Evolutionary conservation across 1,284 basidiomycete genomes (phyloP).

Genomic region (Somion occarium): DNA sequence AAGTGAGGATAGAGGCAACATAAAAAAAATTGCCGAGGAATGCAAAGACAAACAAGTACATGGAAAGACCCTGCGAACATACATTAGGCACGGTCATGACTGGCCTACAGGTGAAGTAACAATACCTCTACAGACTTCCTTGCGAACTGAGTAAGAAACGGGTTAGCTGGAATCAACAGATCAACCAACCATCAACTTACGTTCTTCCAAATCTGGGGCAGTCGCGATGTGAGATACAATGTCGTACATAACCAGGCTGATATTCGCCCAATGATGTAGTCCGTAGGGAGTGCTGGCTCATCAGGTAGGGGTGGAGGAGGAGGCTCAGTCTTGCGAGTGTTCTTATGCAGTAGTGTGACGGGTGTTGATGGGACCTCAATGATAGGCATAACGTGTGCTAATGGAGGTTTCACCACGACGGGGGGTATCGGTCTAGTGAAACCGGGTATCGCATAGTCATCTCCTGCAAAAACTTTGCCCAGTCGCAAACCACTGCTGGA

Average conservation of each 20-base stretch:
- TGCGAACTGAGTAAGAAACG: conserved; percentile 52
- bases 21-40: conserved; percentile 91
- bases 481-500: conserved; percentile 18
- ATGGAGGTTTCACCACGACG: neutral
- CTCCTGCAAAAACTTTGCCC: conserved; percentile 27
- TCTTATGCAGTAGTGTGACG: neutral
- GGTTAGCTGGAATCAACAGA: neutral
- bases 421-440: conserved; percentile 1
- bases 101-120: neutral
- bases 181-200: conserved; percentile 45
- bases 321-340: neutral
- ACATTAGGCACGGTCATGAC: too few relatives aligned
- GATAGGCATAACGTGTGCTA: neutral
- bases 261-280: conserved; percentile 77
- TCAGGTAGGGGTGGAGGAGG: conserved; percentile 21
- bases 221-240: conserved; percentile 83
- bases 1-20: conserved; percentile 77
- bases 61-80: conserved; percentile 70
- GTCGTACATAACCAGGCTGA: conserved; percentile 92
- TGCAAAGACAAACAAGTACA: conserved; percentile 87
- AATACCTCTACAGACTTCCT: conserved; percentile 84
- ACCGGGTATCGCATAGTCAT: conserved; percentile 12
- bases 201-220: conserved; percentile 98
- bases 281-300: conserved; percentile 30
- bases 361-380: neutral